A percentile compares a stretch with the other conserved stretches of the same genome.
phyloP scores from a whole-genome alignment of 305 asterid species.

The Galium porrigens region DNA sequence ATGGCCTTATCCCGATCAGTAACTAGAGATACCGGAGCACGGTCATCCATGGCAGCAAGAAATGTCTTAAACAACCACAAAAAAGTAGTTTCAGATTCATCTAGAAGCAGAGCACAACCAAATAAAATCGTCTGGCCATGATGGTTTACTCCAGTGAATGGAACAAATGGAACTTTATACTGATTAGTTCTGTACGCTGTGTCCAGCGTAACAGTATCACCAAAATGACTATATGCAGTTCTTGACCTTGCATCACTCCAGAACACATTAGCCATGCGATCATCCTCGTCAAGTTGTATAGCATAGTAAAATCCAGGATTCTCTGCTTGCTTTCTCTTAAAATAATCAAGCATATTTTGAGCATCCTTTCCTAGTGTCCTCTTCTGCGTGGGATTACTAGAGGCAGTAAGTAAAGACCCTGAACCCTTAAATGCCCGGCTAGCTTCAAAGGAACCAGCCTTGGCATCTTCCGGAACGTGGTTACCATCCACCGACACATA shows the following conservation, averaged over 20 bases:
- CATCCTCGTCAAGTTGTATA: constrained; percentile 74
- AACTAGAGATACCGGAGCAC: constrained; percentile 46
- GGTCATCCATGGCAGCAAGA: constrained; percentile 59
- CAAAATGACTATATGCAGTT: constrained; percentile 59
- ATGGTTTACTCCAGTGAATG: constrained; percentile 79
- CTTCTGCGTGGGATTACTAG: constrained; percentile 29
- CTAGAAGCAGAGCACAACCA: constrained; percentile 64
- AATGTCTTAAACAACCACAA: constrained; percentile 73
- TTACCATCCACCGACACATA: constrained; percentile 54
- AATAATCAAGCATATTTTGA: constrained; percentile 77
- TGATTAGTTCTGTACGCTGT: constrained; percentile 49
- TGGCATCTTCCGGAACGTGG: constrained; percentile 31
- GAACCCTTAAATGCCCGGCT: constrained; percentile 26
- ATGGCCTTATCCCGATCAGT: constrained; percentile 51
- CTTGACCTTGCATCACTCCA: constrained; percentile 90
- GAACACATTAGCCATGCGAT: constrained; percentile 69
- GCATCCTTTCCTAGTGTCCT: constrained; percentile 66
- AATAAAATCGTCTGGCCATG: constrained; percentile 71
- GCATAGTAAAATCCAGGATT: constrained; percentile 84
- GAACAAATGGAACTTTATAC: constrained; percentile 56
- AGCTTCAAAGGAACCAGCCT: constrained; percentile 26
- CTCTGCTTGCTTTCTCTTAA: constrained; percentile 79
- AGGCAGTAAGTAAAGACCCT: constrained; percentile 21
- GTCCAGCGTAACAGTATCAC: constrained; percentile 59
- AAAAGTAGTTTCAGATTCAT: constrained; percentile 71